A percentile compares a stretch with the other conserved stretches of the same genome.
phyloP scores from a whole-genome alignment of 2,329 filamentous ascomycete genomes.

The Pyrenophora tritici-repentis region DNA sequence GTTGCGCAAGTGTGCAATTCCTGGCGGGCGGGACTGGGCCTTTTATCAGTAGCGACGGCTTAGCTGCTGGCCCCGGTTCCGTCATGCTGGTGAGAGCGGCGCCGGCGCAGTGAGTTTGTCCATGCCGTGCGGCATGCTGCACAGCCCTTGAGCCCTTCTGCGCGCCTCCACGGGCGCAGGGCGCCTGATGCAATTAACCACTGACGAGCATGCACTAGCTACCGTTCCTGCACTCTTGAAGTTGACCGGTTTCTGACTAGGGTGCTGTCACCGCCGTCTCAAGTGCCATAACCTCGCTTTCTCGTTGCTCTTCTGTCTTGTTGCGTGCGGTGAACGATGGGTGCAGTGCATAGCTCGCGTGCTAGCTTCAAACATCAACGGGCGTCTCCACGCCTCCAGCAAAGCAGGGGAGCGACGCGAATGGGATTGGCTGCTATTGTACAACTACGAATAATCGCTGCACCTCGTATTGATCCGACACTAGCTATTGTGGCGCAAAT shows the following conservation, averaged over 20 bases:
- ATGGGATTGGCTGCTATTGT: background rate
- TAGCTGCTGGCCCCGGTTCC: background rate
- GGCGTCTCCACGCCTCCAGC: background rate
- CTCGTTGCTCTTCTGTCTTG: background rate
- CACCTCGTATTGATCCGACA: slow-evolving; percentile 23
- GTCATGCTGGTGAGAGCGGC: background rate
- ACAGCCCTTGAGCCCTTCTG: slow-evolving; percentile 22
- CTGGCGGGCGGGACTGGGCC: slow-evolving; percentile 10
- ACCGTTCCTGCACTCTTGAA: slow-evolving; percentile 27
- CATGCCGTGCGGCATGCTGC: slow-evolving; percentile 10
- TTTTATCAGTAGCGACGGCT: slow-evolving; percentile 16
- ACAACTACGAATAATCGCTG: slow-evolving; percentile 25
- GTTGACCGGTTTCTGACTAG: slow-evolving; percentile 24
- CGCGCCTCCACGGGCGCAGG: slow-evolving; percentile 13
- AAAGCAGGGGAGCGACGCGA: background rate
- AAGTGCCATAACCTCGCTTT: background rate
- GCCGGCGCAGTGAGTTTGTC: slow-evolving; percentile 3
- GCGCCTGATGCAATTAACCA: slow-evolving; percentile 16
- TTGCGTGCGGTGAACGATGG: slow-evolving; percentile 4
- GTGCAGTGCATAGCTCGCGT: background rate
- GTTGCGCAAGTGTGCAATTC: slow-evolving; percentile 20
- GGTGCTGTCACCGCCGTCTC: slow-evolving; percentile 7
- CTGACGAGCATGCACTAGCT: slow-evolving; percentile 18
- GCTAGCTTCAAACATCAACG: background rate
- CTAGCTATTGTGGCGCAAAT: slow-evolving; percentile 7